phyloP scores from a whole-genome alignment of 306 rosid genomes.

The Mucuna pruriens region DNA sequence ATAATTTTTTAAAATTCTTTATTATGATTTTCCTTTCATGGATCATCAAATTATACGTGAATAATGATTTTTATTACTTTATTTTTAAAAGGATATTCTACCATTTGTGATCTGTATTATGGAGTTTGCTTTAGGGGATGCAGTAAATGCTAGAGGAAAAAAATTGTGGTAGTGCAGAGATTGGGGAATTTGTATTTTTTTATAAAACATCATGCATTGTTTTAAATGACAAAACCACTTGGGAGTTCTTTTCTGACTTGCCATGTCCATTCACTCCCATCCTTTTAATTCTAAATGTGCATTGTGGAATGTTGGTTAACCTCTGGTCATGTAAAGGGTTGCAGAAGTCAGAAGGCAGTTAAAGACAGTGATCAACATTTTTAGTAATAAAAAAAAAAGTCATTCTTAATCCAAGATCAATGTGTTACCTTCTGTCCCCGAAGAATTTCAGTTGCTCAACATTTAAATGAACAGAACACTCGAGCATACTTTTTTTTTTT shows the following conservation, averaged over 20 bases:
- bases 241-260: background rate
- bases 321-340: background rate
- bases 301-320: background rate
- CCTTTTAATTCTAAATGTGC: slow-evolving; percentile 6
- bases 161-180: background rate
- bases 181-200: background rate
- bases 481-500: too few species aligned
- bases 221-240: slow-evolving; percentile 6
- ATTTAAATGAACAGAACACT: too few species aligned
- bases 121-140: background rate
- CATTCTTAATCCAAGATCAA: too few species aligned
- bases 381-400: too few species aligned
- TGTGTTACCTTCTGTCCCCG: too few species aligned
- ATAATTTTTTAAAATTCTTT: background rate
- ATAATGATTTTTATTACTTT: background rate
- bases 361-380: background rate
- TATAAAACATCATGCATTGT: background rate
- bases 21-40: slow-evolving; percentile 23
- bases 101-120: background rate
- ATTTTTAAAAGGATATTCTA: background rate
- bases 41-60: background rate
- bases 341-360: background rate
- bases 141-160: background rate
- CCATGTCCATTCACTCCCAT: background rate
- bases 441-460: background rate